Evolutionary conservation across 2,329 filamentous ascomycete species (phyloP), one percentile per base, ranked within the genome.

Genomic region (Epichloe coenophiala): DNA sequence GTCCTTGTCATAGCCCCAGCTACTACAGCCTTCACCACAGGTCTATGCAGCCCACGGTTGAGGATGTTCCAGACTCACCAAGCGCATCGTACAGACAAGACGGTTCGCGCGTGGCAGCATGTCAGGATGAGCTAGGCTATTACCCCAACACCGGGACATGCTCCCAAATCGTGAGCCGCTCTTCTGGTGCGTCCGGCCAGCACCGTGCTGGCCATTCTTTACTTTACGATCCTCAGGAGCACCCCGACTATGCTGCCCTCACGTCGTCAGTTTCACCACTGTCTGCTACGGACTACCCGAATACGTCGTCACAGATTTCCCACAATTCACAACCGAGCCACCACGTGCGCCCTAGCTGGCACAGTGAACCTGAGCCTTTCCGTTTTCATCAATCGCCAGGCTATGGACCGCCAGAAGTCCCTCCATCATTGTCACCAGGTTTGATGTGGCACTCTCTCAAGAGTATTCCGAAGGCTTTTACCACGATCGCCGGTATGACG

Each of bases 1-100:
- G 81, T 53, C 60, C 64, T 31, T 61, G 61, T 17, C 73, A 70
- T 57, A 75, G 74, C 49, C 58, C 63, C 27, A 61, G 60, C n/a
- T 73, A n/a, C n/a, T n/a, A 70, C 57, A 75, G 74, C 49, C 58
- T 63, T 38, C 72, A 72, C 40, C 66, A 69, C 58, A 70, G 71
- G 52, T 72, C 74, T 1, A 74, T 80, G 76, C 80, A 81, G 57
- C 78, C 76, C 3, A 82, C 75, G 6, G 79, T 80, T 5, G 81
- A 84, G 59, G 81, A 84, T 55, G 78, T 74, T 5, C 79, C 80
- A 4, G 78, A 81, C 46, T 74, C 76, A 1, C 68, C 71, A 1
- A 57, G 56, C 6, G 61, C 66, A n/a, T 54, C 59, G 7, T 54
- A 57, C 45, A 49, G 59, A 31, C 58, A 61, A 15, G 58, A 56